Conservation (phyloP, 129 eudicot species). For the Escallonia rubra region DNA sequence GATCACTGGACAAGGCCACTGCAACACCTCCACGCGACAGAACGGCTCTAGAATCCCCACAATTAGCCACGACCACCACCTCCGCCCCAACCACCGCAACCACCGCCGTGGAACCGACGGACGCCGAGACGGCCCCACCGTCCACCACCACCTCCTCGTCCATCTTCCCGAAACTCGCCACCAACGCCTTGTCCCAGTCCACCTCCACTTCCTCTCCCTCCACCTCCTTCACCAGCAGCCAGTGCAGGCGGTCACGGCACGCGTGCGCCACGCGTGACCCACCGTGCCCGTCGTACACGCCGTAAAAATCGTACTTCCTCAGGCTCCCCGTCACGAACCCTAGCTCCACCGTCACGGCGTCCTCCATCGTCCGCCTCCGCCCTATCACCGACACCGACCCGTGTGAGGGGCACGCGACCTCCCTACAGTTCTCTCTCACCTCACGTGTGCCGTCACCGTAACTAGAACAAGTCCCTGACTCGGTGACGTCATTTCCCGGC, state of each 20-base stretch:
- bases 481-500: no score
- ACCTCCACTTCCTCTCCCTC: slow-evolving; percentile 10
- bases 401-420: not conserved
- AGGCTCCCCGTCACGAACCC: slow-evolving; percentile 28
- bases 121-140: slow-evolving; percentile 26
- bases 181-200: slow-evolving; percentile 61
- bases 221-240: slow-evolving; percentile 59
- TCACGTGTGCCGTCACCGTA: no score
- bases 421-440: no score
- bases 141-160: slow-evolving; percentile 59
- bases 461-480: no score
- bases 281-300: slow-evolving; percentile 87
- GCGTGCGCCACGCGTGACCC: slow-evolving; percentile 78
- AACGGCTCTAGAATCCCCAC: slow-evolving; percentile 86
- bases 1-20: slow-evolving; percentile 68
- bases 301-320: slow-evolving; percentile 49
- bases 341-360: slow-evolving; percentile 75
- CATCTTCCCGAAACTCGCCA: slow-evolving; percentile 63
- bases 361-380: slow-evolving; percentile 84
- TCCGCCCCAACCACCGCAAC: slow-evolving; percentile 62
- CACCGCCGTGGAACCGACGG: slow-evolving; percentile 79
- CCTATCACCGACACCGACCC: slow-evolving; percentile 82
- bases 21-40: slow-evolving; percentile 68
- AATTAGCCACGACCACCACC: slow-evolving; percentile 61
- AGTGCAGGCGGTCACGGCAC: slow-evolving; percentile 70